Evolutionary conservation across 106 monocot species (phyloP).

Genomic region (Dactylorhiza incarnata): DNA sequence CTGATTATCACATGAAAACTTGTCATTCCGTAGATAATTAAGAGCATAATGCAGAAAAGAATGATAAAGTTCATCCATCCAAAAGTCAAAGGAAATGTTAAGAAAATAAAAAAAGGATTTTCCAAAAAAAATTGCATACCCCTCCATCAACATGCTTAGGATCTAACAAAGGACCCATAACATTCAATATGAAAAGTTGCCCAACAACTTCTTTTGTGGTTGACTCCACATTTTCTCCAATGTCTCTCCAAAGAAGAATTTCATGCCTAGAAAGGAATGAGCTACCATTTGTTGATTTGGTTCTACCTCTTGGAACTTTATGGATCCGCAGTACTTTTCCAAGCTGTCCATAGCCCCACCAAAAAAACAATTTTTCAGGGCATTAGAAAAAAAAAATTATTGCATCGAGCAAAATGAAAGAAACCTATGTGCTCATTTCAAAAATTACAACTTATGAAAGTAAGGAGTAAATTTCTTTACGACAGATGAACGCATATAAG

Average conservation of each 20-base stretch:
- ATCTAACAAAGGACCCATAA: conserved; percentile 57
- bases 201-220: conserved; percentile 31
- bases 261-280: conserved; percentile 39
- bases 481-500: neutral
- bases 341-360: conserved; percentile 24
- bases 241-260: conserved; percentile 35
- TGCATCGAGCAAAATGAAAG: neutral
- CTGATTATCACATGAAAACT: too few species aligned
- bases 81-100: too few species aligned
- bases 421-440: neutral
- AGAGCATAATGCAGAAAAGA: too few species aligned
- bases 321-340: conserved; percentile 81
- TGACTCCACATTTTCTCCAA: conserved; percentile 37
- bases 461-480: neutral
- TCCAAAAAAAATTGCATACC: conserved; percentile 25
- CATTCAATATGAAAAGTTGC: conserved; percentile 24
- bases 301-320: conserved; percentile 37
- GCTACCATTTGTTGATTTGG: neutral
- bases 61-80: too few species aligned
- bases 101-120: too few species aligned
- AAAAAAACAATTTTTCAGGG: neutral
- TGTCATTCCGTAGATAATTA: too few species aligned
- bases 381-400: too few species aligned
- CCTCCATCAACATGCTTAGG: conserved; percentile 46
- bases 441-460: neutral